Evolutionary conservation across 1,139 yeast species (phyloP).

Genomic region (Taphrina wiesneri): DNA sequence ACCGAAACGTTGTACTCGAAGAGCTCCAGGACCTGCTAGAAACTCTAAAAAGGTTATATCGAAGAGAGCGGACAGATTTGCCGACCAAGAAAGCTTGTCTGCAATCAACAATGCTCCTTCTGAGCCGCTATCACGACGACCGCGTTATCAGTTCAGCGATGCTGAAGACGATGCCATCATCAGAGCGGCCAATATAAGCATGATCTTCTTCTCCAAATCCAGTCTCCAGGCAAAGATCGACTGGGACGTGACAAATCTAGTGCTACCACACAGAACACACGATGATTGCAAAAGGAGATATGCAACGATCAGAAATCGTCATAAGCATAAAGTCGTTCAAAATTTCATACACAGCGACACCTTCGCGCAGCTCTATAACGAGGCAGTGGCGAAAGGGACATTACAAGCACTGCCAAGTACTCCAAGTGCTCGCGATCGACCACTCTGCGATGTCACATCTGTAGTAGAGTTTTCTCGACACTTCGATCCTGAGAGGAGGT

Average conservation of each 20-base stretch:
- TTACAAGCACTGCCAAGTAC: conserved; percentile 9
- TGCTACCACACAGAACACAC: neutral
- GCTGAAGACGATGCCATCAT: conserved; percentile 21
- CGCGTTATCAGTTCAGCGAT: neutral
- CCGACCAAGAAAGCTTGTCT: neutral
- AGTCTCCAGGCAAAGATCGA: conserved; percentile 3
- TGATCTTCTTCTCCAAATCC: conserved; percentile 3
- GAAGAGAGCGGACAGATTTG: conserved; percentile 16
- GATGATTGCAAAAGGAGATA: neutral
- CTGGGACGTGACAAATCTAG: neutral
- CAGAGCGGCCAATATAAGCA: conserved; percentile 16
- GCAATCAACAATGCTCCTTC: neutral
- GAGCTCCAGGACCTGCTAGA: neutral
- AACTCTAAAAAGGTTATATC: neutral
- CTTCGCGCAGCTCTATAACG: conserved; percentile 15
- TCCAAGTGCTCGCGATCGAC: neutral
- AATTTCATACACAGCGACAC: neutral
- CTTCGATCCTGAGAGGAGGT: conserved; percentile 4
- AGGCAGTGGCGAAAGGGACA: conserved; percentile 5
- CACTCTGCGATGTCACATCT: neutral
- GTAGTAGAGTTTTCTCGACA: conserved; percentile 14
- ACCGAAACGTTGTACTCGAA: neutral
- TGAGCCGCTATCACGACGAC: neutral
- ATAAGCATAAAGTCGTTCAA: neutral
- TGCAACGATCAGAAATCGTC: conserved; percentile 3